Evolutionary conservation across 345 rosid species (phyloP).

Genomic region (Populus euphratica): DNA sequence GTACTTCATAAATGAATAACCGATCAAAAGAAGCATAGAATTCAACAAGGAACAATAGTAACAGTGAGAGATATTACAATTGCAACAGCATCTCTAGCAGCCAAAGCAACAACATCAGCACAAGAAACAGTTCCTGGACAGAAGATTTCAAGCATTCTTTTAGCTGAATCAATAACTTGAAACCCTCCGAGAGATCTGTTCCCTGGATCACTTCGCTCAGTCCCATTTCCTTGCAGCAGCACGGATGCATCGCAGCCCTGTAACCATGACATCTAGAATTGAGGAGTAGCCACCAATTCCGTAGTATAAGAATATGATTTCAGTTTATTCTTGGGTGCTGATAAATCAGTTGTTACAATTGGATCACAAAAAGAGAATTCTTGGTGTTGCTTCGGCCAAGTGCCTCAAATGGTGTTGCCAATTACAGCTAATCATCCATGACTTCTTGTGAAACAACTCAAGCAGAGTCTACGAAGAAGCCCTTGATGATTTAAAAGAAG

Average conservation of each 20-base stretch:
- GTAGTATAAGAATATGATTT: not conserved
- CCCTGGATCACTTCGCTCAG: conserved; percentile 78
- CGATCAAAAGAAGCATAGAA: not conserved
- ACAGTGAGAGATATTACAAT: conserved; percentile 33
- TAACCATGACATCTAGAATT: not conserved
- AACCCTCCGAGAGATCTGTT: conserved; percentile 73
- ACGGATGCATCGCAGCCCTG: conserved; percentile 93
- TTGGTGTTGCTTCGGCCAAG: not conserved
- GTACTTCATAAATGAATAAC: conserved; percentile 8
- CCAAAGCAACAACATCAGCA: conserved; percentile 64
- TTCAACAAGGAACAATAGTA: not conserved
- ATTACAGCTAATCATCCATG: too few relatives aligned
- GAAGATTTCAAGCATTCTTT: conserved; percentile 58
- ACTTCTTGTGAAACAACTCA: too few relatives aligned
- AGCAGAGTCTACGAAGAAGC: not conserved
- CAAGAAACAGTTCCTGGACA: conserved; percentile 73
- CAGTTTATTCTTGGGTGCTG: not conserved
- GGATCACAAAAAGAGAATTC: not conserved
- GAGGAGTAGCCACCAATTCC: not conserved
- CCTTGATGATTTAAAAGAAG: not conserved
- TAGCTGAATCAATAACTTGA: conserved; percentile 58
- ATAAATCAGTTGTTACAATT: not conserved
- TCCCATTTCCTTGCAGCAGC: conserved; percentile 72
- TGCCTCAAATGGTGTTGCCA: not conserved
- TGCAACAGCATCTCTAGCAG: conserved; percentile 77